Evolutionary conservation across 108 stramenopile species (phyloP).

Genomic region (Skeletonema marinoi): DNA sequence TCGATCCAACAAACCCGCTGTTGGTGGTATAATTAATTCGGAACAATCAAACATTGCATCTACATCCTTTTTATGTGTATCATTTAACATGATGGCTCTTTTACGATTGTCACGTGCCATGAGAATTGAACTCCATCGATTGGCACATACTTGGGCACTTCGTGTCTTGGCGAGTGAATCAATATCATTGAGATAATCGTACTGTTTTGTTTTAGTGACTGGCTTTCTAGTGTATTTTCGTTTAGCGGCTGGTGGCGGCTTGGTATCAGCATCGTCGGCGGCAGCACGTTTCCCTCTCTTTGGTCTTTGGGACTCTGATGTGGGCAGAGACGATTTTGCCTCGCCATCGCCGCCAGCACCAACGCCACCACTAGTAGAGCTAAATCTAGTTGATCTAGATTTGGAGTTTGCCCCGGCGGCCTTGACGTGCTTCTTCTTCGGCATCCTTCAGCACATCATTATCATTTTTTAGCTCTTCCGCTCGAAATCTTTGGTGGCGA

Average conservation of each 20-base stretch:
- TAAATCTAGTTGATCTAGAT: too few species aligned
- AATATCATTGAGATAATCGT: neutral
- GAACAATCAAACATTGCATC: conserved; percentile 70
- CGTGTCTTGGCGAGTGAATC: conserved; percentile 18
- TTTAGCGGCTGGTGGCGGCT: neutral
- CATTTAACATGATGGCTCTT: neutral
- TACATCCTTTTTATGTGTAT: neutral
- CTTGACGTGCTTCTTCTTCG: too few species aligned
- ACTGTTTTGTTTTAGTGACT: neutral
- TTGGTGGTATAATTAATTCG: conserved; percentile 49
- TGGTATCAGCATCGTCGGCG: neutral
- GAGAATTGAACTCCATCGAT: conserved; percentile 23
- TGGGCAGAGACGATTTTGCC: too few species aligned
- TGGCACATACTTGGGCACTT: conserved; percentile 31
- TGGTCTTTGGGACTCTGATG: too few species aligned
- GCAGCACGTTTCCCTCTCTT: neutral
- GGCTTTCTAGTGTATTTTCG: neutral
- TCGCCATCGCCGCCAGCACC: too few species aligned
- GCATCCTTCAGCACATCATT: too few species aligned
- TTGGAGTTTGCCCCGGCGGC: too few species aligned
- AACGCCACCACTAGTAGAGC: too few species aligned
- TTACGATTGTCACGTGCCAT: conserved; percentile 8
- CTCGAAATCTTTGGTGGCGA: too few species aligned
- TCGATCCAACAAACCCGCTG: conserved; percentile 42
- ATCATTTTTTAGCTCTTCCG: too few species aligned